A percentile compares a stretch with the other conserved stretches of the same genome.
Evolutionary conservation across 495 filamentous ascomycete genomes (phyloP).

Genomic region (Barbatosphaeria neglecta): DNA sequence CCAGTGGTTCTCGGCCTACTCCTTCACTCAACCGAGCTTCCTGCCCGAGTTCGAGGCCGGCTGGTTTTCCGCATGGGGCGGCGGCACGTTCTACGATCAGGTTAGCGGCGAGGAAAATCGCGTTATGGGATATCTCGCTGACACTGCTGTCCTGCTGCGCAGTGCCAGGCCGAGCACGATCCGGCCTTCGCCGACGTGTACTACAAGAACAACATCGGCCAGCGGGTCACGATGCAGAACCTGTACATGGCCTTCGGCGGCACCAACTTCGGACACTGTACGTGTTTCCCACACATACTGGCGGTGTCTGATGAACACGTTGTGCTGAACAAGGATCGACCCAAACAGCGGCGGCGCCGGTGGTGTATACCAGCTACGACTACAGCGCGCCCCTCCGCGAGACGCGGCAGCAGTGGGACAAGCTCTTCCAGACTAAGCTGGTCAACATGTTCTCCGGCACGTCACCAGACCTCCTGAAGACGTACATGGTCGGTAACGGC

Average conservation of each 20-base stretch:
- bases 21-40: constrained; percentile 39
- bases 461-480: constrained; percentile 39
- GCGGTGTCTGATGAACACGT: background rate
- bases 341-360: constrained; percentile 26
- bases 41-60: constrained; percentile 45
- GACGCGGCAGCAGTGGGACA: constrained; percentile 19
- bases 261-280: constrained; percentile 42
- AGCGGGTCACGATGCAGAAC: constrained; percentile 34
- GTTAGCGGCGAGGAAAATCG: background rate
- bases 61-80: constrained; percentile 43
- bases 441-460: constrained; percentile 45
- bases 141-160: constrained; percentile 10
- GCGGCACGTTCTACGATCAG: constrained; percentile 30
- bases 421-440: constrained; percentile 40
- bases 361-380: constrained; percentile 41
- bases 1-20: constrained; percentile 47
- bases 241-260: constrained; percentile 49
- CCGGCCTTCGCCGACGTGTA: constrained; percentile 43
- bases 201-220: constrained; percentile 46
- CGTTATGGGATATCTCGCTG: background rate
- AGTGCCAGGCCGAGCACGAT: constrained; percentile 31
- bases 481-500: constrained; percentile 45
- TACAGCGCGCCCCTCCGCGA: constrained; percentile 24
- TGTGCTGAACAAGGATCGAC: background rate
- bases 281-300: background rate